Evolutionary conservation across 208 protist genomes (phyloP), one percentile per base, ranked within the genome.

Genomic region (Trypanosoma mega): DNA sequence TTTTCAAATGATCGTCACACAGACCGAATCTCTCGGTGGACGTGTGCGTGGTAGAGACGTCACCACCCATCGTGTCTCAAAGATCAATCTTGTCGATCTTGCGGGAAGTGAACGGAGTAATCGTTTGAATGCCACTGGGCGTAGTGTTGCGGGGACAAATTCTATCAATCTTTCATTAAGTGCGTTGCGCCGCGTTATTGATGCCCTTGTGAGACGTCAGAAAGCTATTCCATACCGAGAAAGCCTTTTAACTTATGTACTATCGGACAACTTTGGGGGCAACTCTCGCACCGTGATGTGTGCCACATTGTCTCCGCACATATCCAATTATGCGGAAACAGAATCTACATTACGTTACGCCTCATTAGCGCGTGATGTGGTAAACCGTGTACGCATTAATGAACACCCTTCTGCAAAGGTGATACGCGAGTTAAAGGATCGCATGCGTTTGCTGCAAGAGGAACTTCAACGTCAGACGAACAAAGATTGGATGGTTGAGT

Each of bases 231-330:
- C 82, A 2, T 90, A 89, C 58, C 76, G 94, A 4, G 87, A 97
- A 49, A 92, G 79, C 26, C 73, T 94, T n/a, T 78, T 98, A 2
- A 98, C 94, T n/a, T 87, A 91, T 63, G 75, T 97, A 2, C 67
- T 97, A 2, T 78, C 82, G 9, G 85, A 89, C 54, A 87, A 89
- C 55, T 80, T 96, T 34, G 82, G 88, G 26, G 88, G 86, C 45
- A 92, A 94, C 53, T 84, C 78, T 37, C 55, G 69, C 20, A 94
- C 87, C 12, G 76, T 86, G 0, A 94, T 96, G 76, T 94, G 93
- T 64, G 86, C 82, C 29, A 96, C 78, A 46, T 63, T 97, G 0
- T 92, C 87, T 1, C 88, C 90, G 16, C 62, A 78, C 18, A 48
- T 47, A 30, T 58, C 61, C 12, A 82, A 87, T 57, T 61, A 75